These are phyloP conservation scores for Rhamnella rubrinervis DNA, from an alignment of 331 rosid species.

Conservation along the genomic window DNA sequence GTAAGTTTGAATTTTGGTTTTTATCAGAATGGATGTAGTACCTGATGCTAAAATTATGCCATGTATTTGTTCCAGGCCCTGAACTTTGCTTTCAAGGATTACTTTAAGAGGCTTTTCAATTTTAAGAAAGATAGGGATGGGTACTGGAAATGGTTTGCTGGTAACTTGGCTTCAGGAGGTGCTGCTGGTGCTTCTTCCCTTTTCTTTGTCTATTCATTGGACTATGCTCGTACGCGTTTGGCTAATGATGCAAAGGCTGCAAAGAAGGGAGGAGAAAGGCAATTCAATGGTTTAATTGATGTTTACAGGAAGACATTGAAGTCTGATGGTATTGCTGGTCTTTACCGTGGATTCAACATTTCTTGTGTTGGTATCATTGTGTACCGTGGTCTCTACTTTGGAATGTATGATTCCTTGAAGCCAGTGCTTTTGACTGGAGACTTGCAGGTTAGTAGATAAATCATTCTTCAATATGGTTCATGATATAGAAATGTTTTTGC, in stretches of 20 bases:
- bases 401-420: constrained; percentile 83
- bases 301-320: constrained; percentile 82
- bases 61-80: constrained; percentile 48
- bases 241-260: constrained; percentile 88
- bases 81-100: constrained; percentile 92
- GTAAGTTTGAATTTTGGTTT: constrained; percentile 10
- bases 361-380: constrained; percentile 92
- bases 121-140: constrained; percentile 89
- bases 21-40: not conserved
- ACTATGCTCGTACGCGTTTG: constrained; percentile 89
- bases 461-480: not conserved
- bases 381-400: constrained; percentile 89
- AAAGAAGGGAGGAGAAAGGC: constrained; percentile 91
- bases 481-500: too few relatives aligned
- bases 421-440: constrained; percentile 73
- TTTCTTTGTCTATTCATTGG: constrained; percentile 77
- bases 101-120: constrained; percentile 92
- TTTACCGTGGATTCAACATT: constrained; percentile 84
- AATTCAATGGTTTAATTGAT: constrained; percentile 81
- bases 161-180: constrained; percentile 89
- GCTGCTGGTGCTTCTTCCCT: constrained; percentile 96
- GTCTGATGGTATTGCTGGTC: constrained; percentile 83
- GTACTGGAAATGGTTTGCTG: constrained; percentile 93
- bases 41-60: constrained; percentile 14
- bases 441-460: constrained; percentile 44